Evolutionary conservation across 2,329 filamentous ascomycete genomes (phyloP), one percentile per base, ranked within the genome.

Genomic region (Furcasterigmium furcatum): DNA sequence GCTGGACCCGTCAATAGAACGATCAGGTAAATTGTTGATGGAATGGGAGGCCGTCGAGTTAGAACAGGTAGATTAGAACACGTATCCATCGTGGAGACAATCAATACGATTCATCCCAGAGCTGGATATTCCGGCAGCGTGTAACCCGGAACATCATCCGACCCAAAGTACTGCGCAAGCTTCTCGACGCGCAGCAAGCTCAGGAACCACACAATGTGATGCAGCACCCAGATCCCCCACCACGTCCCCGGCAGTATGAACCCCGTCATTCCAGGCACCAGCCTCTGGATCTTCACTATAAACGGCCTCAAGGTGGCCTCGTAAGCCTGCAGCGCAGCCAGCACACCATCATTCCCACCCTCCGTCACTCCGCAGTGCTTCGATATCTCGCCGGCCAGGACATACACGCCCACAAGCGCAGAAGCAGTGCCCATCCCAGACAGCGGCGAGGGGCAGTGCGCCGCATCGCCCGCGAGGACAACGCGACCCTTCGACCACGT

Each of bases 381-480:
- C 36, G 49, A 48, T 19, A 74, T 63, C 51, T 75, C 75, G 6
- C 76, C 75, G 0, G 74, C 74, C 2, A 80, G 62, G 4, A 78
- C 56, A 54, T 80, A 78, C 1, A 72, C 73, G 2, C 70, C 68
- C 14, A 73, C 54, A 3, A 79, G 52, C 1, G 66, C 67, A 10
- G 59, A 48, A 3, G 66, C 64, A 1, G 70, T 74, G 4, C 74
- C 73, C 63, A 71, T 68, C 1, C 74, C 75, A 1, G 66, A 71
- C 4, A 70, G 53, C 1, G 70, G 66, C 3, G 70, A 68, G 1
- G 71, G 68, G 34, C 66, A 69, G 50, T 69, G 68, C 3, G 59
- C 74, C 14, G 76, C 71, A 48, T 80, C 76, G 3, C 74, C 76
- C 1, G 77, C 41, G 2, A 75, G 60, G 0, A 67, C 64, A 19